Evolutionary conservation across 2,329 filamentous ascomycete species (phyloP), one percentile per base, ranked within the genome.

Genomic region (Graphium sp.): DNA sequence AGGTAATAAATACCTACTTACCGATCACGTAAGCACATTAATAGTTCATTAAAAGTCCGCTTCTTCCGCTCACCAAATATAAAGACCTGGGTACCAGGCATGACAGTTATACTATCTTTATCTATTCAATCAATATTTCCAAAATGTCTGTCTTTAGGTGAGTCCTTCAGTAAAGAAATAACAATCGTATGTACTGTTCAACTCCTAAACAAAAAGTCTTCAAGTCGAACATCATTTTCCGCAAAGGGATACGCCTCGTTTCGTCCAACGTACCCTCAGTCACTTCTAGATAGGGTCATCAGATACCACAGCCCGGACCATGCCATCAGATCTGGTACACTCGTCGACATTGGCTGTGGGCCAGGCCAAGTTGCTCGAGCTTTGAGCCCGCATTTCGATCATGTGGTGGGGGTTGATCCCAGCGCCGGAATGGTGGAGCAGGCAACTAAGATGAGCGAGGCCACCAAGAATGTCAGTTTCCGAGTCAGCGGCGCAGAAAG

Each of bases 261-360:
- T 42, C 60, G 71, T 11, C 70, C 71, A 11, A 52, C 53, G 16
- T 77, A 75, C 42, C 68, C 69, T 6, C 42, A 55, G 7, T 51
- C 49, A 13, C 51, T 76, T 18, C 73, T 63, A 47, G 53, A 55
- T 29, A 59, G 50, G 12, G 47, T 75, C 7, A 52, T 75, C 9
- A 41, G 44, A 14, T 74, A 65, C 44, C 66, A 74, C 44, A 49
- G 53, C 15, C 17, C 40, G 1, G 30, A 33, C 4, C 17, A 15
- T 12, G 19, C 13, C 2, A 26, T 14, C 12, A 16, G 24, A 9
- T 26, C 24, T 9, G 46, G 48, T 7, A 47, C 43, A 3, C 38
- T 59, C 13, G 43, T 76, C 7, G 73, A 77, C 41, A 50, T 77
- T n/a, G 72, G 73, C 27, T 71, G 66, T 38, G 72, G 72, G 4